A percentile compares a stretch with the other conserved stretches of the same genome.
Conservation (phyloP, 306 rosid species). For the Inga oerstediana region DNA sequence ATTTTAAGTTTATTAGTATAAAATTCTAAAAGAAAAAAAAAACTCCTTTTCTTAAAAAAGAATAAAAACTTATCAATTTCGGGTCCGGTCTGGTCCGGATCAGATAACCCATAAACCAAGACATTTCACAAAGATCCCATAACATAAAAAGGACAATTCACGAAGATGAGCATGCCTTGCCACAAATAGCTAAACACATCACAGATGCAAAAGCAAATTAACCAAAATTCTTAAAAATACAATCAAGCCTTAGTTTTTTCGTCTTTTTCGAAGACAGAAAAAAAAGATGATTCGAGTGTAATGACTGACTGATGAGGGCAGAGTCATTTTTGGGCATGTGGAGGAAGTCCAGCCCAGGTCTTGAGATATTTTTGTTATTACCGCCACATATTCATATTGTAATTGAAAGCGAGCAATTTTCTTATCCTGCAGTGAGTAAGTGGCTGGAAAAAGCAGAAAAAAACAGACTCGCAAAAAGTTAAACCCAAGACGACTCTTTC, state of each 20-base stretch:
- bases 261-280: neutral
- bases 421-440: neutral
- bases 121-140: too few species aligned
- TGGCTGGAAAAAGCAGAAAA: slow-evolving; percentile 24
- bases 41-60: too few species aligned
- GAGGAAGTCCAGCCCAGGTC: neutral
- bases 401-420: slow-evolving; percentile 3
- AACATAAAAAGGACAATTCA: slow-evolving; percentile 6
- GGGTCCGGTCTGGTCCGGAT: too few species aligned
- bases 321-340: neutral
- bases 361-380: neutral
- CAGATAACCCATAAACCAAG: slow-evolving; percentile 39
- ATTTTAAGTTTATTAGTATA: too few species aligned
- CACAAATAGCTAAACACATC: neutral
- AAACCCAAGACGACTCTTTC: neutral
- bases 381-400: too few species aligned
- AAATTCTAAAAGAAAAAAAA: too few species aligned
- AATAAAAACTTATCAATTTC: too few species aligned
- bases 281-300: slow-evolving; percentile 25
- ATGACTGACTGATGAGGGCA: neutral
- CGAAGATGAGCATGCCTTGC: neutral
- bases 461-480: slow-evolving; percentile 3
- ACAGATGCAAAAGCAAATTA: neutral
- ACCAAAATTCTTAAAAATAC: neutral
- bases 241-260: neutral